phyloP scores from a whole-genome alignment of 139 green algal genomes.

The Limnomonas spitsbergensis region DNA sequence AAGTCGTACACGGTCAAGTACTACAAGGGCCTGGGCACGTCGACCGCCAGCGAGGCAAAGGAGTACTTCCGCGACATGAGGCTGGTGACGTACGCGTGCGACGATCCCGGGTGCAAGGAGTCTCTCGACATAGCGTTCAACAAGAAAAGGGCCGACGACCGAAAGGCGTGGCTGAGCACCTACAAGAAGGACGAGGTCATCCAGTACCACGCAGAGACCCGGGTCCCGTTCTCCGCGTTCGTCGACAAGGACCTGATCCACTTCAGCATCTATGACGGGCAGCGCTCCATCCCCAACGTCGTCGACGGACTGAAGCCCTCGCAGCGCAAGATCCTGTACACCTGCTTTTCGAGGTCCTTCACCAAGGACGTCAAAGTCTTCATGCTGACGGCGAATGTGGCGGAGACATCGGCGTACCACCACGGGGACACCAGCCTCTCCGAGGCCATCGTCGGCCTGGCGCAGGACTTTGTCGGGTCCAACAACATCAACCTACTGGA shows the following conservation, averaged over 20 bases:
- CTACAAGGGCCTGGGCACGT: slow-evolving; percentile 36
- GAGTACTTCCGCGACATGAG: slow-evolving; percentile 28
- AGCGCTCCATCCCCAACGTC: slow-evolving; percentile 17
- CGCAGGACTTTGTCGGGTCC: slow-evolving; percentile 34
- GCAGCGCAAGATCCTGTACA: slow-evolving; percentile 26
- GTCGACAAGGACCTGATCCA: slow-evolving; percentile 34
- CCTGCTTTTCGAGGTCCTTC: background rate
- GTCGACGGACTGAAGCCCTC: slow-evolving; percentile 26
- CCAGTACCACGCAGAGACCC: background rate
- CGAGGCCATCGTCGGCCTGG: slow-evolving; percentile 27
- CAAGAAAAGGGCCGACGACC: slow-evolving; percentile 20
- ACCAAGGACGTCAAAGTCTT: slow-evolving; percentile 20
- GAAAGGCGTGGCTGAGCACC: slow-evolving; percentile 15
- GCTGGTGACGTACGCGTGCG: background rate
- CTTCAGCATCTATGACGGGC: slow-evolving; percentile 15
- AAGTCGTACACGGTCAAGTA: slow-evolving; percentile 23
- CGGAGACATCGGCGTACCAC: slow-evolving; percentile 15
- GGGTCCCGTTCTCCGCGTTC: slow-evolving; percentile 8
- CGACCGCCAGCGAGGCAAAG: slow-evolving; percentile 6
- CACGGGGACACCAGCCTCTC: slow-evolving; percentile 27
- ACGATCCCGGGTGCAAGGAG: background rate
- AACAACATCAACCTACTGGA: slow-evolving; percentile 36
- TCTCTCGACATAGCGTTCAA: slow-evolving; percentile 21
- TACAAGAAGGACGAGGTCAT: background rate
- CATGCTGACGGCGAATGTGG: slow-evolving; percentile 20